A percentile compares a stretch with the other conserved stretches of the same genome.
Evolutionary conservation across 2,329 filamentous ascomycete species (phyloP).

Genomic region (Coleophoma crateriformis): DNA sequence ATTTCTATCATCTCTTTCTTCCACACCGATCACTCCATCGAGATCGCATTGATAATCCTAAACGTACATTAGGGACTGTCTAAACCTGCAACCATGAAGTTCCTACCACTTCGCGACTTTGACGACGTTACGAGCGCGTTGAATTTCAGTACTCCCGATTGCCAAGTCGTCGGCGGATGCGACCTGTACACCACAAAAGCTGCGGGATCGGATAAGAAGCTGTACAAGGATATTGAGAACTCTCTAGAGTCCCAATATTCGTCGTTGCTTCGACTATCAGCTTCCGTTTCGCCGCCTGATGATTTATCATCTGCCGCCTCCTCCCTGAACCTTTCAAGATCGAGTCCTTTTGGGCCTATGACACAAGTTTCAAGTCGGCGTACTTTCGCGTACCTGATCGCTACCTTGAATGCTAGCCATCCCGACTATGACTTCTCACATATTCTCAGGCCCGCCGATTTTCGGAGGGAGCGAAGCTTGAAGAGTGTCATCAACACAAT

Average conservation of each 20-base stretch:
- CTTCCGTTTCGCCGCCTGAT: conserved; percentile 80
- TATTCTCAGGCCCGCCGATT: conserved; percentile 82
- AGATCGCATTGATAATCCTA: conserved; percentile 18
- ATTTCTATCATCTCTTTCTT: conserved; percentile 3
- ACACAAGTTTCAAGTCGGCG: conserved; percentile 83
- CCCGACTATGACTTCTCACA: conserved; percentile 97
- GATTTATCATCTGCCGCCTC: conserved; percentile 61
- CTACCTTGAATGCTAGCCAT: conserved; percentile 92
- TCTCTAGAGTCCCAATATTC: conserved; percentile 89
- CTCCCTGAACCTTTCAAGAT: conserved; percentile 69
- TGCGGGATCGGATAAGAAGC: conserved; percentile 89
- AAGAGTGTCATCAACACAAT: conserved; percentile 80
- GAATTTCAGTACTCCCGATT: conserved; percentile 92
- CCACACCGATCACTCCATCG: conserved; percentile 6
- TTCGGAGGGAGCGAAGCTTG: conserved; percentile 76
- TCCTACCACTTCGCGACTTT: conserved; percentile 84
- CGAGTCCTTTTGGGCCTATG: conserved; percentile 87
- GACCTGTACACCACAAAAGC: conserved; percentile 98
- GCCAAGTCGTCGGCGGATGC: conserved; percentile 86
- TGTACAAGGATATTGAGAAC: conserved; percentile 92
- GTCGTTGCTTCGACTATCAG: conserved; percentile 78
- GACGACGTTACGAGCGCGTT: conserved; percentile 88
- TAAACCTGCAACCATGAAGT: conserved; percentile 49
- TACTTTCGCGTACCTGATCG: conserved; percentile 93
- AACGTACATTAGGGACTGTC: conserved; percentile 17